Percentiles rank a stretch among this genome's conserved stretches.
Evolutionary conservation across 2,329 filamentous ascomycete genomes (phyloP).

Genomic region (Coniosporium uncinatum): DNA sequence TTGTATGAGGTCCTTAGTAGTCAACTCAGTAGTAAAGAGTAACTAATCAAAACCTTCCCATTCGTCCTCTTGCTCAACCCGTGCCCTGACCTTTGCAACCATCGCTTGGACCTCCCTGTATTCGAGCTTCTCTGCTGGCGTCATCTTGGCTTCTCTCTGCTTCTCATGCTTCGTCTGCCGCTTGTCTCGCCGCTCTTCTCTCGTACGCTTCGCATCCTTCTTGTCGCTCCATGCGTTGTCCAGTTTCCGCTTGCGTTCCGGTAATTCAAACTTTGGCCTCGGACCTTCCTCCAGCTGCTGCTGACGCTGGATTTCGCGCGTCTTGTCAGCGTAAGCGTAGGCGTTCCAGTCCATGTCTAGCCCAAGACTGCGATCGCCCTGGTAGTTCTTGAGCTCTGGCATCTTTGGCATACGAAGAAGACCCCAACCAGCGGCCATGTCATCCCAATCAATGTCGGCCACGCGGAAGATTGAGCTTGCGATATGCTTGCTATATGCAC

Average conservation of each 20-base stretch:
- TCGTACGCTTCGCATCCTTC: slow-evolving; percentile 23
- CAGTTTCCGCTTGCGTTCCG: slow-evolving; percentile 16
- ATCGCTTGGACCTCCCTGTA: slow-evolving; percentile 15
- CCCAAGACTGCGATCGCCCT: slow-evolving; percentile 34
- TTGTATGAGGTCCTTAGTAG: too few species aligned
- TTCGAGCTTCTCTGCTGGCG: slow-evolving; percentile 17
- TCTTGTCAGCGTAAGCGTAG: slow-evolving; percentile 37
- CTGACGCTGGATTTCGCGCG: slow-evolving; percentile 32
- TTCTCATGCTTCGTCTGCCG: slow-evolving; percentile 21
- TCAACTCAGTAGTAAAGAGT: too few species aligned
- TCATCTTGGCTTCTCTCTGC: slow-evolving; percentile 20
- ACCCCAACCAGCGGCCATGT: slow-evolving; percentile 79
- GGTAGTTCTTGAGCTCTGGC: slow-evolving; percentile 62
- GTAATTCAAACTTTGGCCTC: slow-evolving; percentile 9
- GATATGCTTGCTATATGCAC: slow-evolving; percentile 87
- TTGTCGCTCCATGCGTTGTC: slow-evolving; percentile 24
- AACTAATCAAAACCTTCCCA: not conserved
- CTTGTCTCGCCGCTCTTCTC: slow-evolving; percentile 22
- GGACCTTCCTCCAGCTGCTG: slow-evolving; percentile 18
- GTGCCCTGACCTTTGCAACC: not conserved
- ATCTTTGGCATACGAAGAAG: slow-evolving; percentile 85
- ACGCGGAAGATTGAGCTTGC: slow-evolving; percentile 88
- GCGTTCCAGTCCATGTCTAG: slow-evolving; percentile 30
- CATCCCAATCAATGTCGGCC: slow-evolving; percentile 77
- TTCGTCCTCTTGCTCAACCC: too few species aligned